Percentiles rank a stretch among this genome's conserved stretches.
Conservation (phyloP, 768 basidiomycete species). For the Serendipita vermifera region DNA sequence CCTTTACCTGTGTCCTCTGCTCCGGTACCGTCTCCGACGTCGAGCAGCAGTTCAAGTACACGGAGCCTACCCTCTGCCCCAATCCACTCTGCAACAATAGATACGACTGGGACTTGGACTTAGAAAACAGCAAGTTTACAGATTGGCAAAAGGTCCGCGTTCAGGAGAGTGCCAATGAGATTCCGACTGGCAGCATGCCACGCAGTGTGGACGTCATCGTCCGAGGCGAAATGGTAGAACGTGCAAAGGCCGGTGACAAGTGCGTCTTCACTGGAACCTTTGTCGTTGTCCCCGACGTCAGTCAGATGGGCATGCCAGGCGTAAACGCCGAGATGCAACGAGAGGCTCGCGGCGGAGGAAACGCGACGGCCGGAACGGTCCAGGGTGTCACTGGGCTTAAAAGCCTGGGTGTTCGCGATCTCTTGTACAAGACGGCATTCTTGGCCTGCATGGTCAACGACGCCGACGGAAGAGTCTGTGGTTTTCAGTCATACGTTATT, state of each 20-base stretch:
- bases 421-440: conserved; percentile 98
- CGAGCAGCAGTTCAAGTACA: conserved; percentile 99
- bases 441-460: conserved; percentile 95
- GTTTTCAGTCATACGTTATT: neutral
- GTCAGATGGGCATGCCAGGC: conserved; percentile 87
- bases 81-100: conserved; percentile 92
- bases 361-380: conserved; percentile 46
- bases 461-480: conserved; percentile 74
- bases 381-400: conserved; percentile 90
- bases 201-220: conserved; percentile 92
- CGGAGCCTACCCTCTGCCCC: conserved; percentile 92
- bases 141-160: conserved; percentile 99
- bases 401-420: conserved; percentile 82
- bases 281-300: conserved; percentile 96
- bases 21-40: conserved; percentile 77
- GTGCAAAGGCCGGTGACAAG: conserved; percentile 98
- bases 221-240: conserved; percentile 88
- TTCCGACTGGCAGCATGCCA: conserved; percentile 97
- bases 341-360: conserved; percentile 54
- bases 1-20: conserved; percentile 86
- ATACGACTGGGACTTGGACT: conserved; percentile 80
- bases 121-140: conserved; percentile 91
- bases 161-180: conserved; percentile 97
- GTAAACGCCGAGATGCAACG: conserved; percentile 88
- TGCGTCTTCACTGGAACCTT: conserved; percentile 97